A percentile compares a stretch with the other conserved stretches of the same genome.
These are phyloP conservation scores for Paecilomyces sp. DNA, from an alignment of 2,329 filamentous ascomycete genomes.

Conservation along the genomic window DNA sequence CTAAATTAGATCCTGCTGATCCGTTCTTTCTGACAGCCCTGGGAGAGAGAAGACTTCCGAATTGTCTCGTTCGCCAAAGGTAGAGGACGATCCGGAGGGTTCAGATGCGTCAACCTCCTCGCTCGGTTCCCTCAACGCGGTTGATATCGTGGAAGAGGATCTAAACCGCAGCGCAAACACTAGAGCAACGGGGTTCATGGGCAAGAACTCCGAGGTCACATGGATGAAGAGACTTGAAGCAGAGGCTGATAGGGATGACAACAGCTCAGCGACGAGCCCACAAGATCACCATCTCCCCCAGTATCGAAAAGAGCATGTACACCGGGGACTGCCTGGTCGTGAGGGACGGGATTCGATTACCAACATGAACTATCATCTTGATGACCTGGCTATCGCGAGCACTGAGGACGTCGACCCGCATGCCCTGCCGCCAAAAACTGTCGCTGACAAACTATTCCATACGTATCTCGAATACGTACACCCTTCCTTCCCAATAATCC, in stretches of 20 bases:
- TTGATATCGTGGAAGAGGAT: background rate
- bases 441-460: too few species aligned
- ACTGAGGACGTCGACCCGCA: too few species aligned
- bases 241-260: conserved; percentile 6
- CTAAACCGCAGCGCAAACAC: conserved; percentile 5
- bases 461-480: too few species aligned
- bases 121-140: background rate
- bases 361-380: too few species aligned
- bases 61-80: background rate
- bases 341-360: too few species aligned
- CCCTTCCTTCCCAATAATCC: too few species aligned
- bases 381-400: too few species aligned
- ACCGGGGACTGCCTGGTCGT: too few species aligned
- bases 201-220: conserved; percentile 25
- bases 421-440: too few species aligned
- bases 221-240: conserved; percentile 23
- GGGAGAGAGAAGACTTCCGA: background rate
- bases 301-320: too few species aligned
- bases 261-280: too few species aligned
- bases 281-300: too few species aligned
- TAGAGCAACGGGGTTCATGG: conserved; percentile 20
- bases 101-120: background rate
- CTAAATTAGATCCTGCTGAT: background rate
- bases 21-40: background rate
- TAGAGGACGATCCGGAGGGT: background rate